Conservation (phyloP, 108 stramenopile species). For the Fragilariopsis cylindrus region DNA sequence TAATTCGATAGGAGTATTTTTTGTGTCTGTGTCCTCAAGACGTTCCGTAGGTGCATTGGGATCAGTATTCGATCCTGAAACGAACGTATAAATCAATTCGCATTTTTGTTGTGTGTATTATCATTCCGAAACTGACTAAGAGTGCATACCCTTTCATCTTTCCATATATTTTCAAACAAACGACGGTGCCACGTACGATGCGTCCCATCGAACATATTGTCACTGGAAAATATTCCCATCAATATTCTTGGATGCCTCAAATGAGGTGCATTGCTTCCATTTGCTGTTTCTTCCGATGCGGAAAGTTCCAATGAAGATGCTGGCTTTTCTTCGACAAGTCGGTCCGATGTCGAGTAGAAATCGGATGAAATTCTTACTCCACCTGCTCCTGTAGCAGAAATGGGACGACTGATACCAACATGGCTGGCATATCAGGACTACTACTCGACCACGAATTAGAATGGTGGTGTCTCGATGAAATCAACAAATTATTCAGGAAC, state of each 20-base stretch:
- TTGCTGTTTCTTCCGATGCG: too few relatives aligned
- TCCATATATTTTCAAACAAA: slow-evolving; percentile 44
- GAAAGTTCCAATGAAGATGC: too few relatives aligned
- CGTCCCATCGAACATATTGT: slow-evolving; percentile 31
- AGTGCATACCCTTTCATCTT: slow-evolving; percentile 48
- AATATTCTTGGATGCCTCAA: slow-evolving; percentile 29
- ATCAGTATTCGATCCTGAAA: slow-evolving; percentile 34
- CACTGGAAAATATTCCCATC: slow-evolving; percentile 47
- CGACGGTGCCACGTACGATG: slow-evolving; percentile 45
- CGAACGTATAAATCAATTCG: slow-evolving; percentile 52
- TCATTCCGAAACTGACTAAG: slow-evolving; percentile 22
- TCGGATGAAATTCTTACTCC: not conserved
- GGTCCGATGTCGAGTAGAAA: not conserved
- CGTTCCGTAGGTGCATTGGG: slow-evolving; percentile 29
- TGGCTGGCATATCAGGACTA: too few relatives aligned
- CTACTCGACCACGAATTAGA: too few relatives aligned
- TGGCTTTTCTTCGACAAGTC: not conserved
- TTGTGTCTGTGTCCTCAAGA: slow-evolving; percentile 13
- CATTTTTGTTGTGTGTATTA: slow-evolving; percentile 20
- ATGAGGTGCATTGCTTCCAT: not conserved
- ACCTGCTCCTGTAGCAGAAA: too few relatives aligned
- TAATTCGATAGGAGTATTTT: slow-evolving; percentile 20
- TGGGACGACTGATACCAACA: too few relatives aligned
- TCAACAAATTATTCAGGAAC: slow-evolving; percentile 10
- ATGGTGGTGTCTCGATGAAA: not conserved